Conservation (phyloP, 73 alveolate species). For the Tetrahymena malaccensis region DNA sequence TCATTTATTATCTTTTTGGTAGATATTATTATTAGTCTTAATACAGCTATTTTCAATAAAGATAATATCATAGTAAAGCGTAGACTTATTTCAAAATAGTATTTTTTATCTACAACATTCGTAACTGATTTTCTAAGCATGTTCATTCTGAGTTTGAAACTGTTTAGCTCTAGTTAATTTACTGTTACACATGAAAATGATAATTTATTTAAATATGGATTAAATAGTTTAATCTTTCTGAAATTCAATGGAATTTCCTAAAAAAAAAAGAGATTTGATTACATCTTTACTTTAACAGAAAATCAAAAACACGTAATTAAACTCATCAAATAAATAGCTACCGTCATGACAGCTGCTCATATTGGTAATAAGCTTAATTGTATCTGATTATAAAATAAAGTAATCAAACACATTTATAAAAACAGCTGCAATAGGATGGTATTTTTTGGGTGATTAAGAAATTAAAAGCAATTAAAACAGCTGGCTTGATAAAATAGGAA, state of each 20-base stretch:
- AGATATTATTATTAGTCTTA: neutral
- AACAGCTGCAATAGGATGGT: neutral
- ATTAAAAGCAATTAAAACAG: neutral
- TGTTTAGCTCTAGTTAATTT: neutral
- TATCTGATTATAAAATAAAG: neutral
- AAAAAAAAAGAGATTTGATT: neutral
- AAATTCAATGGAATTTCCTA: neutral
- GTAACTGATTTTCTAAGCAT: neutral
- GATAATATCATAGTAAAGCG: neutral
- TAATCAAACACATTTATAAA: no score
- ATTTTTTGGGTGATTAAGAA: neutral
- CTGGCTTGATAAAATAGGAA: neutral
- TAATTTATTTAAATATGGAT: neutral
- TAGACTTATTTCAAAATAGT: neutral
- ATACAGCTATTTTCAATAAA: neutral
- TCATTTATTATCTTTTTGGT: neutral
- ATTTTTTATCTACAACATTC: neutral
- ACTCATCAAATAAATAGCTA: neutral
- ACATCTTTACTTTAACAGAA: neutral
- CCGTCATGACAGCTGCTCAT: neutral
- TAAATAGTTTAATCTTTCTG: neutral
- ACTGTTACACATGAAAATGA: neutral
- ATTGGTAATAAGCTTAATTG: neutral
- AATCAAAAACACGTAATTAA: neutral
- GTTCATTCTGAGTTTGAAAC: neutral